Base-by-base conservation (phyloP, 495 filamentous ascomycete genomes). In the Pyronema omphalodes region DNA sequence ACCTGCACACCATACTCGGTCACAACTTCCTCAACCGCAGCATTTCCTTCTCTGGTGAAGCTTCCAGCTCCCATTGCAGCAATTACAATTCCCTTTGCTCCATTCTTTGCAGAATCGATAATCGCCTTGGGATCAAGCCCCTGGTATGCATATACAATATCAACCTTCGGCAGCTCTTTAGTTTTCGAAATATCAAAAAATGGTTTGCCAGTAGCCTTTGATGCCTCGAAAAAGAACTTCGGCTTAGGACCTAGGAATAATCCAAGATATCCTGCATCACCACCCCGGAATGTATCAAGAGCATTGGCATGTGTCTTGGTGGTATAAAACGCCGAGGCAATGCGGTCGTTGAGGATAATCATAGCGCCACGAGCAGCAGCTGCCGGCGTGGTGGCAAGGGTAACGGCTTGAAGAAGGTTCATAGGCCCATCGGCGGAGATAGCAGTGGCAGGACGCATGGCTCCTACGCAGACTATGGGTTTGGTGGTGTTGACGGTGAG, bases 331-430 rank as follows among this genome's bases (percentile, higher is more conserved):
- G 73, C 71, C 4, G 60, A 67, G 8, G 64, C 65, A 57, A 74
- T 74, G 46, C 73, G 71, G 52, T 75, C 73, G 58, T 75, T 75
- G 59, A 74, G 59, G n/a, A 70, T 69, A 35, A 74, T 67, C 67
- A 75, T 68, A 1, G 71, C 64, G 37, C 71, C 71, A 7, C 71
- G 63, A 46, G 67, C 58, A 11, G 51, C 57, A 6, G 70, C 67
- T 3, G 64, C 51, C 7, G 67, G 60, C 39, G 53, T 61, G 4
- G 60, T 65, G 0, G 73, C 71, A 1, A 75, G 63, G 7, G 70
- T 73, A 3, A 73, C 71, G n/a, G 70, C 68, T 60, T 71, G 66
- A 40, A 73, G 69, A 9, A 75, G 67, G 62, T 74, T 73, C 45
- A 68, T 66, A n/a, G 71, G 72, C 0, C 72, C 73, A 45, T 75